Base-by-base conservation (phyloP, 805 yeast species). In the Teunomyces pallodes region DNA sequence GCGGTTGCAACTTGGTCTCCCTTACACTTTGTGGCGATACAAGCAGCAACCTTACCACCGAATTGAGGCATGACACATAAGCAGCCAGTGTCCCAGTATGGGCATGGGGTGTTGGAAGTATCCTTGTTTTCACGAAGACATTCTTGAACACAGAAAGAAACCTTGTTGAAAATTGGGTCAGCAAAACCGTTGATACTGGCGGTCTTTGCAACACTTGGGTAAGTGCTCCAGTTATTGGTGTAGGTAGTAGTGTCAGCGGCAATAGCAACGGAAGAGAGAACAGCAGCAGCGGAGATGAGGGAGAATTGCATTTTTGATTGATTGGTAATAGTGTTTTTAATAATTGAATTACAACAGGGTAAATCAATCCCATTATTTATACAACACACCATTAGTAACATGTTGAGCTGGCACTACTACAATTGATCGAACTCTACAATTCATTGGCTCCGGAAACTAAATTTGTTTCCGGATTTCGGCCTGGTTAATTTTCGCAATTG, bases 161-260 rank as follows among this genome's bases (percentile, higher is more conserved):
- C 58, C 9, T 54, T 43, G 27, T 50, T 54, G 48, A 62, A 66
- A 45, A 76, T 66, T 6, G 73, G 74, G 55, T 76, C 80, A 17
- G 79, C 79, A 48, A 76, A 76, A 0, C 81, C 81, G 52, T 76
- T 76, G 47, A 74, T 65, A 30, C 70, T 54, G 27, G 79, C 80
- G 14, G 79, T 72, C 49, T 75, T 59, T 6, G 79, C 72, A 28
- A 76, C 80, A 10, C 57, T 52, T 14, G 81, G 81, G 54, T 71
- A 75, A 8, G 79, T 74, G 20, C 61, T 54, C 51, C 55, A 69
- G 30, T 38, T 26, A 29, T 20, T 24, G 43, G 58, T 68, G 66
- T 70, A 74, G 9, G 41, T 24, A n/a, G 48, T 41, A 52, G 71
- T 64, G 17, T 50, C 55, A 1, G 74, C 74, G n/a, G 24, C 27